Conservation (phyloP, 805 yeast species). For the Grigorovia jiainica region DNA sequence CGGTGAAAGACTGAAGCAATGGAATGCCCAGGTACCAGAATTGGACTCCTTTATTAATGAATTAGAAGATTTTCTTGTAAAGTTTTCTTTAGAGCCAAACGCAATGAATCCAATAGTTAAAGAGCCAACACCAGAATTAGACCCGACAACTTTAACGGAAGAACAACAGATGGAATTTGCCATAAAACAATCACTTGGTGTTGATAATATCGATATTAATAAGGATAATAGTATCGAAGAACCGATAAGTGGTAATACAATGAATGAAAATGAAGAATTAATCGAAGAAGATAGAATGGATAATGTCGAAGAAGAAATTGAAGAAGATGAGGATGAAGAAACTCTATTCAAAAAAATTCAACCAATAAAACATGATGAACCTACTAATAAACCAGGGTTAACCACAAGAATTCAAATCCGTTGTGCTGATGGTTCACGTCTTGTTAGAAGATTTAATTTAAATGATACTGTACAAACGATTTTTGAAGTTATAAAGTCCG, state of each 20-base stretch:
- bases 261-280: too few relatives aligned
- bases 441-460: conserved; percentile 55
- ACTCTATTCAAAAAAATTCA: conserved; percentile 42
- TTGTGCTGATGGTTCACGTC: conserved; percentile 75
- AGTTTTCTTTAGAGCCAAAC: conserved; percentile 55
- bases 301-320: conserved; percentile 7
- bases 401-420: conserved; percentile 82
- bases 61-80: conserved; percentile 55
- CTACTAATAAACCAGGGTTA: conserved; percentile 41
- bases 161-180: conserved; percentile 80
- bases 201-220: conserved; percentile 8
- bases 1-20: conserved; percentile 74
- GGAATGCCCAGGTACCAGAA: conserved; percentile 61
- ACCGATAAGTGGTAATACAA: neutral
- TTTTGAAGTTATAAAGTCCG: conserved; percentile 58
- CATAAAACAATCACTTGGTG: conserved; percentile 51
- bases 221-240: conserved; percentile 13
- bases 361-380: conserved; percentile 53
- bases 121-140: conserved; percentile 47
- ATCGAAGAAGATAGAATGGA: neutral
- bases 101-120: conserved; percentile 56
- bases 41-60: conserved; percentile 54
- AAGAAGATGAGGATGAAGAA: conserved; percentile 20
- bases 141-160: conserved; percentile 60
- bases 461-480: conserved; percentile 51